phyloP scores from a whole-genome alignment of 345 rosid species.

The Durio zibethinus region DNA sequence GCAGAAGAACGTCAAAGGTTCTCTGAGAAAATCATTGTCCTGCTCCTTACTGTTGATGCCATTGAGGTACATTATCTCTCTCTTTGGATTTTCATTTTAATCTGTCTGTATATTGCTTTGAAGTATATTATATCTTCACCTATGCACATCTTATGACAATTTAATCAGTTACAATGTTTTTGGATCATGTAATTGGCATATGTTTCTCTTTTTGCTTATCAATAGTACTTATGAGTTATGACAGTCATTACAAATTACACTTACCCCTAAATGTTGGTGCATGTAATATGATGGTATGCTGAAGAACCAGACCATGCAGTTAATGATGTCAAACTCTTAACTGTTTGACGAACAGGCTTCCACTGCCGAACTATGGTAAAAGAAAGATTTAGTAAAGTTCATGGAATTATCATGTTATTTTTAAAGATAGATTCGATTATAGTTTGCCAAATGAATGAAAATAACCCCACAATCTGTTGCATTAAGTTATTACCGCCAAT shows the following conservation, averaged over 20 bases:
- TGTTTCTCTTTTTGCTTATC: not conserved
- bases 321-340: not conserved
- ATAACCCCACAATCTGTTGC: not conserved
- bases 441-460: not conserved
- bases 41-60: constrained; percentile 91
- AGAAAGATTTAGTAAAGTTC: not conserved
- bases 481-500: not conserved
- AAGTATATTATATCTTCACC: not conserved
- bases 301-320: not conserved
- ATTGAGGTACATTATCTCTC: constrained; percentile 61
- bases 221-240: not conserved
- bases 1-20: constrained; percentile 87
- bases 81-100: not conserved
- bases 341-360: not conserved
- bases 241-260: not conserved
- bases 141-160: not conserved
- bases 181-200: not conserved
- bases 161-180: not conserved
- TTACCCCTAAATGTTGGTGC: not conserved
- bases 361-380: not conserved
- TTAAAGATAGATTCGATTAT: not conserved
- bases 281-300: not conserved
- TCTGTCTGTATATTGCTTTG: not conserved
- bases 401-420: not conserved
- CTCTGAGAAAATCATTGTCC: constrained; percentile 79